Evolutionary conservation across 139 green algal genomes (phyloP).

Genomic region (Klebsormidium nitens): DNA sequence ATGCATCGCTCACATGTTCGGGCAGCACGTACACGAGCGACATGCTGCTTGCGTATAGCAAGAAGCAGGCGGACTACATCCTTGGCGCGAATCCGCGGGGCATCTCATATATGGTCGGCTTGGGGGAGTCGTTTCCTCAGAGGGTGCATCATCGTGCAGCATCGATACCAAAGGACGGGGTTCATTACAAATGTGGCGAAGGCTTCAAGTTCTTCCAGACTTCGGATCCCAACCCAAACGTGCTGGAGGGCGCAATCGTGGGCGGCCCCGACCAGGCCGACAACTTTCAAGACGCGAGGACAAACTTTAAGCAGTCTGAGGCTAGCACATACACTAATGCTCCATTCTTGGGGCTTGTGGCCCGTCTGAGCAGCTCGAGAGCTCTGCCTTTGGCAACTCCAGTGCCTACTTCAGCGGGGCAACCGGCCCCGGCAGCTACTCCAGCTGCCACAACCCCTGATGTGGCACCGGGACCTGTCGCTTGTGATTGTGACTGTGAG

Average conservation of each 20-base stretch:
- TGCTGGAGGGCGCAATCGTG: neutral
- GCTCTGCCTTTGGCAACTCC: too few species aligned
- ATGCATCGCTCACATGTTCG: neutral
- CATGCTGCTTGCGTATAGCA: neutral
- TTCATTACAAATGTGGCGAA: neutral
- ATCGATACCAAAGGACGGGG: conserved; percentile 16
- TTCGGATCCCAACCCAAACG: conserved; percentile 1
- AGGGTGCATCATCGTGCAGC: conserved; percentile 24
- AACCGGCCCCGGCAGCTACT: too few species aligned
- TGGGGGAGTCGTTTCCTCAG: conserved; percentile 11
- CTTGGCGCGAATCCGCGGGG: conserved; percentile 22
- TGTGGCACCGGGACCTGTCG: too few species aligned
- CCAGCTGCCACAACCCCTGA: too few species aligned
- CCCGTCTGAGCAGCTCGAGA: neutral
- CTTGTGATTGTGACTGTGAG: too few species aligned
- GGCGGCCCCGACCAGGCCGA: conserved; percentile 14
- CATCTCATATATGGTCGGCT: conserved; percentile 33
- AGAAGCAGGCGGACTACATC: conserved; percentile 26
- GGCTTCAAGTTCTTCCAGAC: conserved; percentile 15
- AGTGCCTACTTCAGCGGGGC: too few species aligned
- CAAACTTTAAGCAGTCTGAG: conserved; percentile 31
- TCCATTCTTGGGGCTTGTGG: neutral
- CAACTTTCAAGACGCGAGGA: conserved; percentile 11
- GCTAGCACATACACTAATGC: conserved; percentile 31
- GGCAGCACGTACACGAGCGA: neutral